Evolutionary conservation across 163 green algal species (phyloP).

Genomic region (Chlamydomonas reinhardtii): DNA sequence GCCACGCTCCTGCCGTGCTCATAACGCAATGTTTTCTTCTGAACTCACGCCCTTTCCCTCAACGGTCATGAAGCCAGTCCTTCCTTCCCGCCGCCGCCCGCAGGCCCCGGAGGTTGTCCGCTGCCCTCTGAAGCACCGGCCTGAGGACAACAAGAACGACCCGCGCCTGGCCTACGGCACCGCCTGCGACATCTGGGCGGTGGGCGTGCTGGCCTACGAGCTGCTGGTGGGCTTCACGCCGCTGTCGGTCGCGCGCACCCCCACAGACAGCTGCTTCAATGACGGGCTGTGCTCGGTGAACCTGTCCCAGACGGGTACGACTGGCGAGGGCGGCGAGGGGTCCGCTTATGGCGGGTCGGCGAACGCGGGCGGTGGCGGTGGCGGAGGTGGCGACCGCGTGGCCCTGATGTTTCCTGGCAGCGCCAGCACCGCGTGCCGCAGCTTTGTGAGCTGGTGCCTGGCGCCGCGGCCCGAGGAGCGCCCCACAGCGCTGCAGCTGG

Average conservation of each 20-base stretch:
- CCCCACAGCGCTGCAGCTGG: constrained; percentile 14
- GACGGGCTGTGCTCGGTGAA: no score
- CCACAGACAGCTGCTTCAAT: no score
- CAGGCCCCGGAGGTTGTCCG: constrained; percentile 17
- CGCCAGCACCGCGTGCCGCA: neutral
- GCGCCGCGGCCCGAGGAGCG: neutral
- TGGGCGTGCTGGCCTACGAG: constrained; percentile 36
- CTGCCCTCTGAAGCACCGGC: constrained; percentile 35
- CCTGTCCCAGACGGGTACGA: no score
- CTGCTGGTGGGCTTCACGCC: constrained; percentile 44
- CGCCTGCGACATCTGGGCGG: constrained; percentile 28
- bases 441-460: constrained; percentile 3
- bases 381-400: no score
- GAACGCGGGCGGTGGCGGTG: neutral
- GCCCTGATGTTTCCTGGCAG: neutral
- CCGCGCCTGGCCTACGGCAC: constrained; percentile 22
- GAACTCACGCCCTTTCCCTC: no score
- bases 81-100: neutral
- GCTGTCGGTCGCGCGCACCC: no score
- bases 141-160: constrained; percentile 43
- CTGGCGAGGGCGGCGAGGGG: no score
- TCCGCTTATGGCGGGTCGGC: neutral
- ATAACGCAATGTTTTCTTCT: no score
- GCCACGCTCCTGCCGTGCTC: neutral
- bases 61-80: no score